Evolutionary conservation across 768 basidiomycete species (phyloP), one percentile per base, ranked within the genome.

Genomic region (Leccinum subtestaceum): DNA sequence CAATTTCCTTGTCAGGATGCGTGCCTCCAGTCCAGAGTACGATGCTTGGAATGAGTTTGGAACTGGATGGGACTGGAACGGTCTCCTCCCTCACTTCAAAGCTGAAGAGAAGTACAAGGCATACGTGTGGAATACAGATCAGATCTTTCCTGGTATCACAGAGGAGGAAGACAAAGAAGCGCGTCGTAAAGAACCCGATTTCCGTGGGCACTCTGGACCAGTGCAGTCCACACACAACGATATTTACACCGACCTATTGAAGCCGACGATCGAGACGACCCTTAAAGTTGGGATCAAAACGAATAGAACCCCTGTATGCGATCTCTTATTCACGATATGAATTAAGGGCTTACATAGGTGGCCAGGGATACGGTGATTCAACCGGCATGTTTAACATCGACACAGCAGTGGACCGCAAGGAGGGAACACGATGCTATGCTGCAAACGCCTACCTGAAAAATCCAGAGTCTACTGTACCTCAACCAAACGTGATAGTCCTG

Each of bases 311-410:
- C 63, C 58, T 4, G 63, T 63, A 51, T 27, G 63, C n/a, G 17
- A 19, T 15, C 6, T 65, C 19, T 38, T 17, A 29, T 12, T 47
- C 17, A 19, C 8, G 4, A 9, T 31, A 12, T 31, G 34, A 31
- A 21, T 6, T 50, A 4, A 23, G 23, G 21, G n/a, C 53, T 65
- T 25, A 63, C 21, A 11, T 19, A n/a, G 19, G 19, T 3, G 11
- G 2, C 5, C 51, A 63, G 63, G 63, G 63, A 32, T 47, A 53
- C 19, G 63, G 63, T 9, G 48, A 56, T 25, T 64, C 63, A 2
- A 63, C 63, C 11, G 63, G 63, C 5, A 63, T 63, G 53, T 65
- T 67, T 31, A 65, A 65, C 15, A 51, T 60, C n/a, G 64, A 66
- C 25, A 55, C 60, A 15, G 53, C 64, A 43, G 64, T 67, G 40